Conservation (phyloP, 2,329 filamentous ascomycete genomes). For the Sclerotinia glacialis region DNA sequence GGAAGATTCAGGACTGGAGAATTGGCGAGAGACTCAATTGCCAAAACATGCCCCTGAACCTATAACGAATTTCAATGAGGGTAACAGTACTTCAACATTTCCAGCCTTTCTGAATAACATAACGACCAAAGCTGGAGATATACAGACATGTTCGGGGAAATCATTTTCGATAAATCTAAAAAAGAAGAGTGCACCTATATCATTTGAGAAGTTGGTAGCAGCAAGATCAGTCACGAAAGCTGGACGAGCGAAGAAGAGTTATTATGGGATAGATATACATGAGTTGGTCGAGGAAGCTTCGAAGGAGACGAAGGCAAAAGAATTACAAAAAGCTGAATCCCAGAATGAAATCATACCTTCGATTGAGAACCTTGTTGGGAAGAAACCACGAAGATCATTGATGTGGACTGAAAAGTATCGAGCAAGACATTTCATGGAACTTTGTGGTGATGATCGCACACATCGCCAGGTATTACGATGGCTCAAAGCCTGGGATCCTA, state of each 20-base stretch:
- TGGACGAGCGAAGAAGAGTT: constrained; percentile 69
- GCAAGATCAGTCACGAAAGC: constrained; percentile 64
- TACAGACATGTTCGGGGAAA: constrained; percentile 47
- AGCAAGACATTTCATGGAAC: constrained; percentile 83
- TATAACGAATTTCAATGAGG: background rate
- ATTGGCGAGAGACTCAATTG: constrained; percentile 11
- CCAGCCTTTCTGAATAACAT: constrained; percentile 31
- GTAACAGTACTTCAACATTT: constrained; percentile 18
- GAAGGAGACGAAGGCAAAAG: constrained; percentile 43
- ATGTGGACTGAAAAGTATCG: constrained; percentile 99
- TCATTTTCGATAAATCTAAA: constrained; percentile 56
- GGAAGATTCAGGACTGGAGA: constrained; percentile 1
- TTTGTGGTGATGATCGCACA: constrained; percentile 91
- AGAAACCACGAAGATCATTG: constrained; percentile 46
- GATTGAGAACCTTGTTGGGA: constrained; percentile 40
- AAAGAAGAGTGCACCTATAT: constrained; percentile 45
- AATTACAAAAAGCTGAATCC: constrained; percentile 46
- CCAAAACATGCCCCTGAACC: constrained; percentile 7
- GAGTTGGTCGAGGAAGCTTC: constrained; percentile 70
- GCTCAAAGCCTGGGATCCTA: constrained; percentile 89
- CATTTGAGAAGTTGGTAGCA: constrained; percentile 67
- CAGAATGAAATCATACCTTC: constrained; percentile 41
- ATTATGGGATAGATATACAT: constrained; percentile 93
- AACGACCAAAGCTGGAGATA: constrained; percentile 28
- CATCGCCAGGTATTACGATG: constrained; percentile 87